Base-by-base conservation (phyloP, 2,329 filamentous ascomycete species). In the Aaosphaeria arxii region DNA sequence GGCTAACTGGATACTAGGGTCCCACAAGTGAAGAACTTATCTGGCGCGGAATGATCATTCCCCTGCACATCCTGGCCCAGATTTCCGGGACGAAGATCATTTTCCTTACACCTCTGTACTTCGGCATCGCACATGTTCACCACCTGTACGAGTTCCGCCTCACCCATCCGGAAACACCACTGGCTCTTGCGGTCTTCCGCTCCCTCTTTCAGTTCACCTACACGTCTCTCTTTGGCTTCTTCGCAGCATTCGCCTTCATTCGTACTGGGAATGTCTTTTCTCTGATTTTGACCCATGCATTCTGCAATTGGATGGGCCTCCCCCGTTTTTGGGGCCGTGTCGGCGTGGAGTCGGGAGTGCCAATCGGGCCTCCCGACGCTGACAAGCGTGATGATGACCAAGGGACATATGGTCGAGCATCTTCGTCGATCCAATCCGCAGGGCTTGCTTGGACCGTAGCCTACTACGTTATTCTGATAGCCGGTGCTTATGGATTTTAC, bases 91-190 rank as follows among this genome's bases (percentile, higher is more conserved):
- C 61, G 3, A 74, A 75, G 38, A 90, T 89, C 55, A 82, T 95
- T 62, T 90, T 95, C 72, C 74, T 89, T 7, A 89, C 89, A 1
- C 92, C 92, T 5, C 75, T 96, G 7, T 86, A 96, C 68, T 97
- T 97, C 66, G 92, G 92, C 44, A 84, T 96, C 40, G 91, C 94
- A 6, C 94, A 99, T 72, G 72, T 95, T 42, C 92, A 99, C 72
- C 94, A 99, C 73, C 90, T 95, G 69, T 95, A 96, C 74, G 94
- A 97, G 73, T 96, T 95, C 71, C 82, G 87, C 48, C 77, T 95
- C 48, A 89, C 87, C 1, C 84, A 95, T 59, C 89, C 89, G 6
- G 77, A 83, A 53, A 84, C 86, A 1, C 81, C 88, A 1, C 63
- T 85, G 9, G 55, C 78, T 1, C 77, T 82, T 2, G 84, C 87